A percentile compares a stretch with the other conserved stretches of the same genome.
These are phyloP conservation scores for Dillenia suffruticosa DNA, from an alignment of 164 flowering plant species.

Conservation along the genomic window DNA sequence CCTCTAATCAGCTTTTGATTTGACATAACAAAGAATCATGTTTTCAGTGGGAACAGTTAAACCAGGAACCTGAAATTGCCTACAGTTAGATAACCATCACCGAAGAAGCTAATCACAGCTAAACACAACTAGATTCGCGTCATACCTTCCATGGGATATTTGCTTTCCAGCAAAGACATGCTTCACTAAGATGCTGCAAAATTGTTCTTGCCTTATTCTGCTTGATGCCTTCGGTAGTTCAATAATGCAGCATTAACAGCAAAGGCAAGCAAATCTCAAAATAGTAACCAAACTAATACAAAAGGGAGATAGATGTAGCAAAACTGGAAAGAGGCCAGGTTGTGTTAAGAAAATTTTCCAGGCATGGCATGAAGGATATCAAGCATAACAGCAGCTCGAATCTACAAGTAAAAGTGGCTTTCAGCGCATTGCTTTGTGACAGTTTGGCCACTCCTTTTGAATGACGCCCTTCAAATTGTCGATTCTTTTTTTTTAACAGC, in stretches of 20 bases:
- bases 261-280: background rate
- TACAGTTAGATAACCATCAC: constrained; percentile 4
- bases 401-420: constrained; percentile 97
- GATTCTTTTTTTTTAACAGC: background rate
- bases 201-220: constrained; percentile 97
- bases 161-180: constrained; percentile 99
- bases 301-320: background rate
- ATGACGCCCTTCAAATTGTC: constrained; percentile 98
- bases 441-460: constrained; percentile 98
- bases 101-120: background rate
- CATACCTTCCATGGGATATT: constrained; percentile 99
- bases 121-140: background rate
- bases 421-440: constrained; percentile 99
- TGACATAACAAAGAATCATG: constrained; percentile 98
- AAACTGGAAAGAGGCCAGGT: background rate
- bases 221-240: constrained; percentile 89
- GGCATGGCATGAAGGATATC: constrained; percentile 99
- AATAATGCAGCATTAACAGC: background rate
- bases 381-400: constrained; percentile 99
- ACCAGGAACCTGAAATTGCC: constrained; percentile 78
- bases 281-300: background rate
- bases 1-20: constrained; percentile 99
- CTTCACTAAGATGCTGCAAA: constrained; percentile 98
- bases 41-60: constrained; percentile 97
- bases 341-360: constrained; percentile 30